Percentiles rank a stretch among this genome's conserved stretches.
Evolutionary conservation across 2,329 filamentous ascomycete species (phyloP).

Genomic region (Paraphaeosphaeria minitans): DNA sequence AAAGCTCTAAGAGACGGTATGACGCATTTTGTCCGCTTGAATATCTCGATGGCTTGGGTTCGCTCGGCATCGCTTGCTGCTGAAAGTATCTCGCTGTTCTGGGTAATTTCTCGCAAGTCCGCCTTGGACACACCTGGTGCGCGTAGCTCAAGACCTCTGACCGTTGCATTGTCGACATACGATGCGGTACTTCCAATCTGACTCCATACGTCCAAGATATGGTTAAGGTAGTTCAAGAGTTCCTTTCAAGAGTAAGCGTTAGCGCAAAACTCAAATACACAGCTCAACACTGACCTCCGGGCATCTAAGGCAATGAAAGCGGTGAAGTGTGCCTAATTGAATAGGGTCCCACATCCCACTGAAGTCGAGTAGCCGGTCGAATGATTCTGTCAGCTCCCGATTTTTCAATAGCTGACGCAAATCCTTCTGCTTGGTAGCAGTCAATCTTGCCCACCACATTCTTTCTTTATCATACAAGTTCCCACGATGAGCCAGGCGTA

Average conservation of each 20-base stretch:
- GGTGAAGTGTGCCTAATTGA: conserved; percentile 19
- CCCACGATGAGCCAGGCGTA: conserved; percentile 11
- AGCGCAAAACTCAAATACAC: no score
- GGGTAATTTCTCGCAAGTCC: conserved; percentile 5
- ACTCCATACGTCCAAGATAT: conserved; percentile 13
- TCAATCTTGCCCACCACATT: conserved; percentile 21
- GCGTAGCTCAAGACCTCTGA: conserved; percentile 15
- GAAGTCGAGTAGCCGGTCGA: conserved; percentile 15
- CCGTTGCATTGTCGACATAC: conserved; percentile 15
- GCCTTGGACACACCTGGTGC: conserved; percentile 13
- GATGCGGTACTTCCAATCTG: not conserved
- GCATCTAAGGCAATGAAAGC: conserved; percentile 15
- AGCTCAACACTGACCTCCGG: conserved; percentile 13
- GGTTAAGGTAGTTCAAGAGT: conserved; percentile 13
- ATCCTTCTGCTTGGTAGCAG: conserved; percentile 17
- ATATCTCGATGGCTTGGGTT: not conserved
- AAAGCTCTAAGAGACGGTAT: conserved; percentile 21
- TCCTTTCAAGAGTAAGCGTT: conserved; percentile 8
- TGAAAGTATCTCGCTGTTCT: no score
- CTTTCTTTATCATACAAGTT: conserved; percentile 11
- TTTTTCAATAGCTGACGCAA: conserved; percentile 20
- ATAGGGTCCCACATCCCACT: conserved; percentile 18
- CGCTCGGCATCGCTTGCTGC: not conserved
- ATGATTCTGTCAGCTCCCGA: conserved; percentile 6
- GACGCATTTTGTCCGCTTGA: conserved; percentile 2